These are phyloP conservation scores for Botrytis cinerea DNA, from an alignment of 2,329 filamentous ascomycete genomes.

Conservation along the genomic window DNA sequence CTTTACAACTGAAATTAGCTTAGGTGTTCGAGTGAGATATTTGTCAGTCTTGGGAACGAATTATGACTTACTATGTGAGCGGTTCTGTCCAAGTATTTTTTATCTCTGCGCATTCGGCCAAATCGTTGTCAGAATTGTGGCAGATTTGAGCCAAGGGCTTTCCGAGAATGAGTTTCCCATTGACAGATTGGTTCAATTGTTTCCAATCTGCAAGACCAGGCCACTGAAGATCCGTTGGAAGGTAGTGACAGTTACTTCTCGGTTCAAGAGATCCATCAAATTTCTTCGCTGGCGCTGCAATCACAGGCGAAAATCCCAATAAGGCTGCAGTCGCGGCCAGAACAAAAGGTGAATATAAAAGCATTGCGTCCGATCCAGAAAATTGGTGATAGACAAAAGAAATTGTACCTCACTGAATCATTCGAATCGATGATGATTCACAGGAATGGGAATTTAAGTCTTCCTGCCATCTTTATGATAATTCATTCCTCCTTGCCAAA, in stretches of 20 bases:
- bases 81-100: neutral
- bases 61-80: neutral
- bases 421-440: neutral
- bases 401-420: neutral
- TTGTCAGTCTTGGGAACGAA: neutral
- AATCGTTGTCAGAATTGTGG: neutral
- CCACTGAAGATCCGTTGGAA: neutral
- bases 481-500: too few species aligned
- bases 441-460: neutral
- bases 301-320: neutral
- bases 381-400: neutral
- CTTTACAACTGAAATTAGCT: neutral
- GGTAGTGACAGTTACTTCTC: neutral
- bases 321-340: neutral
- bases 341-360: neutral
- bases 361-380: neutral
- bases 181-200: neutral
- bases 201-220: neutral
- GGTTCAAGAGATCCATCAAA: neutral
- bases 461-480: neutral
- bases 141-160: neutral
- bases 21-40: too few species aligned
- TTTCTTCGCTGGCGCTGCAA: neutral
- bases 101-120: neutral
- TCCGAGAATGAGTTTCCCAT: neutral